These are phyloP conservation scores for Huntiella decipiens DNA, from an alignment of 2,329 filamentous ascomycete genomes.

Conservation along the genomic window DNA sequence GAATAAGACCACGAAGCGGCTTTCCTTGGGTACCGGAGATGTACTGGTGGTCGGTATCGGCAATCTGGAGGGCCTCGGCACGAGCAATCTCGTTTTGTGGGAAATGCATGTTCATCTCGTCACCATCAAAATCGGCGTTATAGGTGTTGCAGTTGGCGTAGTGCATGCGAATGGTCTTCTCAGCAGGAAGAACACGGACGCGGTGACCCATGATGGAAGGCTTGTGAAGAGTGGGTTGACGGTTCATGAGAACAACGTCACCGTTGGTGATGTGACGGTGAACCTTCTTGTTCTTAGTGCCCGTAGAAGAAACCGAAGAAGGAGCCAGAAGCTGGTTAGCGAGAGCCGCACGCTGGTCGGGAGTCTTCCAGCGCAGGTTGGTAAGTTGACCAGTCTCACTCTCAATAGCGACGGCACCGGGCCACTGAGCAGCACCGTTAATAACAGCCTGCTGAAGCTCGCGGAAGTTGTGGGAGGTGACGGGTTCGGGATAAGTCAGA, in stretches of 20 bases:
- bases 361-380: conserved; percentile 68
- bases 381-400: conserved; percentile 88
- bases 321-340: conserved; percentile 87
- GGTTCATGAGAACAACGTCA: conserved; percentile 96
- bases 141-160: conserved; percentile 99
- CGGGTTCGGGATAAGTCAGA: conserved; percentile 88
- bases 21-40: conserved; percentile 86
- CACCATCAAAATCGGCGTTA: conserved; percentile 97
- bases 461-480: conserved; percentile 92
- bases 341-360: conserved; percentile 71
- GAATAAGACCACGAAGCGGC: conserved; percentile 84
- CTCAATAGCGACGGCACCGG: conserved; percentile 83
- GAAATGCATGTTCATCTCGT: conserved; percentile 99
- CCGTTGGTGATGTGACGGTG: conserved; percentile 90
- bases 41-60: conserved; percentile 95
- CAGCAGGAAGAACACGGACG: conserved; percentile 75
- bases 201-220: conserved; percentile 98
- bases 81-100: conserved; percentile 91
- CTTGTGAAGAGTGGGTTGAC: conserved; percentile 93
- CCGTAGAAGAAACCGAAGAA: conserved; percentile 53
- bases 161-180: conserved; percentile 98
- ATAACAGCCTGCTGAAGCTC: conserved; percentile 92
- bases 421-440: conserved; percentile 86
- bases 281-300: conserved; percentile 82
- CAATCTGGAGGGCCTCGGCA: conserved; percentile 79